Evolutionary conservation across 257 asterid species (phyloP).

Genomic region (Fraxinus quadrangulata): DNA sequence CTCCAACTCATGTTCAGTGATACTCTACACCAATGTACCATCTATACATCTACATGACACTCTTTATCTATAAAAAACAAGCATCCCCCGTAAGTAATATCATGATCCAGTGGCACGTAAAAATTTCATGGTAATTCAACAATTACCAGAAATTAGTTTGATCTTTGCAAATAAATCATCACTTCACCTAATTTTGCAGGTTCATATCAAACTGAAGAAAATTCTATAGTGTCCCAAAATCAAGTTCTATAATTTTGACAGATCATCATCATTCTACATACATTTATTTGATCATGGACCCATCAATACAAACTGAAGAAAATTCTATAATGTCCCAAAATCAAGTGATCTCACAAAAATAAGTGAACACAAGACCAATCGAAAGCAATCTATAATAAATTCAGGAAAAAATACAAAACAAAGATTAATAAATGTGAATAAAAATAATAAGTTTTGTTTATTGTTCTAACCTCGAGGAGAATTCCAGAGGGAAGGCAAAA

Average conservation of each 20-base stretch:
- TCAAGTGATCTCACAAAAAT: not conserved
- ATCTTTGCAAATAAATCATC: not conserved
- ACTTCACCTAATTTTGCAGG: not conserved
- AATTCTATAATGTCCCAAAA: not conserved
- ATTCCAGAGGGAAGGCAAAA: not conserved
- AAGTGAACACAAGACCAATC: not conserved
- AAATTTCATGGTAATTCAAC: not conserved
- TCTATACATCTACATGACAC: not conserved
- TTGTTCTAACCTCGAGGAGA: conserved; percentile 30
- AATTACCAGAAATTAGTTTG: not conserved
- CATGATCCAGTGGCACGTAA: not conserved
- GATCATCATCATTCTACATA: too few relatives aligned
- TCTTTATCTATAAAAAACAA: not conserved
- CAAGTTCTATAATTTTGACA: not conserved
- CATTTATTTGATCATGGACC: not conserved
- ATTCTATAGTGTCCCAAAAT: not conserved
- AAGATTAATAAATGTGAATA: not conserved
- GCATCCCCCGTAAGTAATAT: not conserved
- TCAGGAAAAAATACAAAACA: not conserved
- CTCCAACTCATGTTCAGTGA: too few relatives aligned
- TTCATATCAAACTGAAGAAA: not conserved
- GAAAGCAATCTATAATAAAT: not conserved
- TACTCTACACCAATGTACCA: not conserved
- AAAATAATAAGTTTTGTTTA: not conserved
- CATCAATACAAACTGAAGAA: conserved; percentile 6